Evolutionary conservation across 75 land plant genomes (phyloP).

Genomic region (Larix kaempferi): DNA sequence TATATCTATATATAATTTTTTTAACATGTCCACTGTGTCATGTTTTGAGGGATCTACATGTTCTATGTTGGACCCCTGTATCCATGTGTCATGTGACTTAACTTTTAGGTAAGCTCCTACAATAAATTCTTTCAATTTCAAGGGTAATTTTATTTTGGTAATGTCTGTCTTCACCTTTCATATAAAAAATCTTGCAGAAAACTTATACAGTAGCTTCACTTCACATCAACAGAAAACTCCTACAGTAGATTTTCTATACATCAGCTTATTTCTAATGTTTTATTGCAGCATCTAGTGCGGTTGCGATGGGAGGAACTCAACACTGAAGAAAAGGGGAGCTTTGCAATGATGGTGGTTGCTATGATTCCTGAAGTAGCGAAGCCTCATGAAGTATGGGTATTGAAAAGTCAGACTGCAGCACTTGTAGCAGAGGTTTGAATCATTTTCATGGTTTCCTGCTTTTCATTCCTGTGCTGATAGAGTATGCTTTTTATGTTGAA

Average conservation of each 20-base stretch:
- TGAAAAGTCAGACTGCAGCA: conserved; percentile 98
- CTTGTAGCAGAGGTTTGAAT: conserved; percentile 92
- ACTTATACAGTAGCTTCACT: neutral
- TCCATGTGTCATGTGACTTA: too few relatives aligned
- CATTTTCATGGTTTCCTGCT: neutral
- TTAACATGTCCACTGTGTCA: too few relatives aligned
- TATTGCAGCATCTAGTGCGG: conserved; percentile 82
- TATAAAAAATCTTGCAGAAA: neutral
- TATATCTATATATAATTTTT: too few relatives aligned
- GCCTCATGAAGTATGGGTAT: conserved; percentile 77
- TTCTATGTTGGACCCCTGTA: too few relatives aligned
- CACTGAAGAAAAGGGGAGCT: conserved; percentile 42
- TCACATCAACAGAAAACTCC: neutral
- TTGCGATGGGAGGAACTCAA: conserved; percentile 88
- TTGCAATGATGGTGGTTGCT: conserved; percentile 53
- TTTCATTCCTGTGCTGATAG: neutral
- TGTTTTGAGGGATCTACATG: too few relatives aligned
- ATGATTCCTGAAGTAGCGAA: conserved; percentile 69
- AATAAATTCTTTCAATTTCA: neutral
- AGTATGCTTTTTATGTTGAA: neutral
- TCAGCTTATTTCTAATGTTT: neutral
- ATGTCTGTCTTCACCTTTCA: neutral
- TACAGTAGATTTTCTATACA: neutral
- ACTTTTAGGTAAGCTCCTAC: too few relatives aligned
- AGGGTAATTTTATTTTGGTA: neutral